These are phyloP conservation scores for Pyronema domesticum DNA, from an alignment of 495 filamentous ascomycete species.

Conservation along the genomic window DNA sequence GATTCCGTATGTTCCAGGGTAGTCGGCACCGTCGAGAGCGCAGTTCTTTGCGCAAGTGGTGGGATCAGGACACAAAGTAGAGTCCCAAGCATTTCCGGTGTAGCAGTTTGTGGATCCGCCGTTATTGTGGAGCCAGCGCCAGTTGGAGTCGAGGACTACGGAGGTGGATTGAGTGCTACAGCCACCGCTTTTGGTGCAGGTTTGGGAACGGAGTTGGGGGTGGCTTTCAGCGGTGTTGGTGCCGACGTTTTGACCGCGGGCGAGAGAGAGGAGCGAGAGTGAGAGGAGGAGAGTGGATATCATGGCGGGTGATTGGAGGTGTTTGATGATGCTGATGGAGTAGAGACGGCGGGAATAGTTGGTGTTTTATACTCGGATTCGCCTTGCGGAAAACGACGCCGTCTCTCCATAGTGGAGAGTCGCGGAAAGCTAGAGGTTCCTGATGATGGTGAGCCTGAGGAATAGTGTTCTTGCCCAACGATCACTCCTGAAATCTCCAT, in stretches of 20 bases:
- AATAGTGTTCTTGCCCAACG: too few species aligned
- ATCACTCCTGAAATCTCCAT: too few species aligned
- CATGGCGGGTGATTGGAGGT: too few species aligned
- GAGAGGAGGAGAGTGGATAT: not conserved
- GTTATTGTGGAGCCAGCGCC: conserved; percentile 40
- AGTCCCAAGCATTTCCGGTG: conserved; percentile 40
- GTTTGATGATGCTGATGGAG: too few species aligned
- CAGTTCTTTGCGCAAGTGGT: conserved; percentile 39
- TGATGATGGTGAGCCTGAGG: too few species aligned
- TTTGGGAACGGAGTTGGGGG: conserved; percentile 39
- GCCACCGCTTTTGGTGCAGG: conserved; percentile 34
- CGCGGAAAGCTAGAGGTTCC: too few species aligned
- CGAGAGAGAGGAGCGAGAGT: not conserved
- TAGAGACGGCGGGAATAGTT: too few species aligned
- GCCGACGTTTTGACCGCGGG: conserved; percentile 22
- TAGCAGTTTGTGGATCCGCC: conserved; percentile 46
- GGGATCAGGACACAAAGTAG: conserved; percentile 36
- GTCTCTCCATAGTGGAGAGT: too few species aligned
- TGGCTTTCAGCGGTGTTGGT: conserved; percentile 31
- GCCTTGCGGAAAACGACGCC: too few species aligned
- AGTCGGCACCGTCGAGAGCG: conserved; percentile 45
- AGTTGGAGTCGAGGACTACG: conserved; percentile 48
- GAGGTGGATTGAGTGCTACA: conserved; percentile 37
- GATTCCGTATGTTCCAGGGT: conserved; percentile 38
- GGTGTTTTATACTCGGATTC: too few species aligned